Base-by-base conservation (phyloP, 2,329 filamentous ascomycete genomes). In the Cladosporium sp. region DNA sequence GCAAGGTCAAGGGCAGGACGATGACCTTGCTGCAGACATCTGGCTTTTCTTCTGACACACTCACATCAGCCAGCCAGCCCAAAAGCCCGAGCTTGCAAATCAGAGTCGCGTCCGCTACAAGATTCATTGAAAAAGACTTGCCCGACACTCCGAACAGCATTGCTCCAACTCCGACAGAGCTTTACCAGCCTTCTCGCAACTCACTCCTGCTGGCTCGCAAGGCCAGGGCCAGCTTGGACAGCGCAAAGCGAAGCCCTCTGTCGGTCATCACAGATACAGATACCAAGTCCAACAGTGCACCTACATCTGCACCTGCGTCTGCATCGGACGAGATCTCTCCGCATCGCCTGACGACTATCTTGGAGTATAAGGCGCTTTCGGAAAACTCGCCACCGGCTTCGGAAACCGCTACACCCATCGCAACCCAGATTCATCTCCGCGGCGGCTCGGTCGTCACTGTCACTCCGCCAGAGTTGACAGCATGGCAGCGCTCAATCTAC, bases 401-500 rank as follows among this genome's bases (percentile, higher is more conserved):
- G 12, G 70, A 68, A 16, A 57, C 66, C 8, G 59, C 66, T 0
- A 71, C 70, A 28, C 72, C 70, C 12, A 59, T 68, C n/a, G 67
- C 69, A 53, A 74, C 70, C 12, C 69, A 72, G 58, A 75, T 77
- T 10, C 73, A 75, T 49, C 69, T 76, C 44, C 71, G 72, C 58
- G 74, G 69, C 53, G 74, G 74, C 33, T 78, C 77, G 7, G 70
- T 76, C 14, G 68, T 78, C 31, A 77, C 76, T 0, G 73, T 78
- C 16, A 71, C 71, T 28, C 71, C 76, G 14, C 76, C 74, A 2
- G 77, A 78, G 65, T 62, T 73, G 18, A 75, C 71, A 5, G 72
- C 76, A 29, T 78, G 74, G 74, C 67, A 74, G 61, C 69, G 71
- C 10, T 71, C 74, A 11, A 65, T 78, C 16, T 82, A 82, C 70